Evolutionary conservation across 257 asterid genomes (phyloP), one percentile per base, ranked within the genome.

Genomic region (Verbascum thapsus): DNA sequence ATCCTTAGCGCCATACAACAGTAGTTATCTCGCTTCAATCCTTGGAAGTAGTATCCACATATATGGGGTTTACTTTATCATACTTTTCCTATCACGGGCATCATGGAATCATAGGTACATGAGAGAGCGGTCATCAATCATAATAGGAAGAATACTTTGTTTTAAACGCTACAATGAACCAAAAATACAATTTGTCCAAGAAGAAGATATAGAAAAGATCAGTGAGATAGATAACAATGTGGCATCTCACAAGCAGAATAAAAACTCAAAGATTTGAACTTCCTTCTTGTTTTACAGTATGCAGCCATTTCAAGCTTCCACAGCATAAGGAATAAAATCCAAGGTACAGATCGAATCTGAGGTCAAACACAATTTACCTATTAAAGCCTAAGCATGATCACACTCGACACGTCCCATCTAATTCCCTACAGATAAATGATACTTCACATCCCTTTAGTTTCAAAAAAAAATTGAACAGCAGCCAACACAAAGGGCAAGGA

Each of bases 1-100:
- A 50, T 26, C 5, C 20, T 30, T 8, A 42, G 17, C 6, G 43
- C 34, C 51, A n/a, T 58, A n/a, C 64, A 20, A 32, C 58, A 70
- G 23, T 43, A 13, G 15, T 9, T 9, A n/a, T 54, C 8, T 57
- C 47, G 16, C 11, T 40, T 32, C 53, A 22, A 6, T 23, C n/a
- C 12, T 34, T 19, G 11, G 43, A 58, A 15, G 7, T 53, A 19
- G 38, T 37, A 57, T 57, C 49, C 20, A 5, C 32, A 26, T 26
- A 26, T 26, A 1, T 26, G 2, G 5, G 32, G 32, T 26, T 26
- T 26, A 26, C 2, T 26, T 26, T 26, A 26, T 26, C 32, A 26
- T 26, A 1, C 32, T 26, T 26, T 5, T 26, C 32, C 32, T 26
- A 2, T 26, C 32, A 26, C 32, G 32, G 32, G 32, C 32, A 26